Conservation (phyloP, 768 basidiomycete genomes). For the Russula emetica region DNA sequence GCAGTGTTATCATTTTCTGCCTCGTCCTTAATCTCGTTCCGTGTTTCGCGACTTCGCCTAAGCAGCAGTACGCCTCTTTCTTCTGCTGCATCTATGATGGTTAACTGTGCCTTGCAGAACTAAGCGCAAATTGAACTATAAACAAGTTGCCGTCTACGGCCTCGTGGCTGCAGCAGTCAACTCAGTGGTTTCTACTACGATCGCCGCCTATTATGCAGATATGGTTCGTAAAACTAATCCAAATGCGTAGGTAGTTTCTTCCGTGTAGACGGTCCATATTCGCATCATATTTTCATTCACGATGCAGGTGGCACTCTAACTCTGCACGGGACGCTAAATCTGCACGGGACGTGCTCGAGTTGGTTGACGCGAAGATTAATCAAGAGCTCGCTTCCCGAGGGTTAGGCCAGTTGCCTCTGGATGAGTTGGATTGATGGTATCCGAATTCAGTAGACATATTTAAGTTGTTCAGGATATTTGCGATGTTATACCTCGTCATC, state of each 20-base stretch:
- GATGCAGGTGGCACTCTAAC: not conserved
- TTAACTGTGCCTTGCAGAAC: not conserved
- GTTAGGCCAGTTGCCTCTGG: not conserved
- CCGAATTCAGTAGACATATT: no score
- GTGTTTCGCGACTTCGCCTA: not conserved
- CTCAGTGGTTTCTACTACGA: not conserved
- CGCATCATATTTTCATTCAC: not conserved
- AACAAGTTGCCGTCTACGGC: not conserved
- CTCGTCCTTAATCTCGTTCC: not conserved
- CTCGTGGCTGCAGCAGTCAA: not conserved
- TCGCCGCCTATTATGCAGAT: not conserved
- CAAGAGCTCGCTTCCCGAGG: conserved; percentile 6
- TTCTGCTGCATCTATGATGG: not conserved
- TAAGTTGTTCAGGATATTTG: not conserved
- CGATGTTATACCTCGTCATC: not conserved
- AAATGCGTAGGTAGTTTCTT: not conserved
- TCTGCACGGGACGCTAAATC: not conserved
- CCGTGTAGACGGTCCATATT: not conserved
- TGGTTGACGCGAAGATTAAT: not conserved
- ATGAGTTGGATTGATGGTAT: conserved; percentile 4
- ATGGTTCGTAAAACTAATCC: not conserved
- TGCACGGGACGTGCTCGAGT: not conserved
- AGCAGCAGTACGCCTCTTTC: not conserved
- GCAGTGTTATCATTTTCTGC: not conserved
- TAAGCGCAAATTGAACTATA: not conserved